Conservation (phyloP, 306 rosid genomes). For the Prinsepia uniflora region DNA sequence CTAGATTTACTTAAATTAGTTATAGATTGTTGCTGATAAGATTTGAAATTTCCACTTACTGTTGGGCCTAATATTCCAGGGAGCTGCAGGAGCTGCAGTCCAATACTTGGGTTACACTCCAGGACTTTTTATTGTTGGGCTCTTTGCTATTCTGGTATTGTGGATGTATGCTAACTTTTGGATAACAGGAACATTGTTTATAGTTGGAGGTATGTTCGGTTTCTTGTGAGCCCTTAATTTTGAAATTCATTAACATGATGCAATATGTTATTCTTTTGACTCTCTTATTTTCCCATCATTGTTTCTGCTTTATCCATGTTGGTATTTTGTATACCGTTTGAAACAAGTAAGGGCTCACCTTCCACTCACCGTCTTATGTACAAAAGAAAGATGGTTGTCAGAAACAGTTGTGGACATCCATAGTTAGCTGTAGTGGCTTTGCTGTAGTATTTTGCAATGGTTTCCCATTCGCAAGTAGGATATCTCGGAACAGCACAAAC, state of each 20-base stretch:
- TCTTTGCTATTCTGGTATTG: conserved; percentile 79
- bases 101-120: conserved; percentile 94
- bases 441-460: neutral
- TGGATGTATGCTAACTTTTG: conserved; percentile 99
- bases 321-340: neutral
- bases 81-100: conserved; percentile 77
- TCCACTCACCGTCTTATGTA: neutral
- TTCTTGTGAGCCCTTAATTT: conserved; percentile 16
- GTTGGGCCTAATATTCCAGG: conserved; percentile 55
- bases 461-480: neutral
- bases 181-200: conserved; percentile 84
- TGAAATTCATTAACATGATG: conserved; percentile 1
- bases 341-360: neutral
- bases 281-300: conserved; percentile 1
- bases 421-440: neutral
- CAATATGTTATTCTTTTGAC: neutral
- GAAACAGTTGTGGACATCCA: neutral
- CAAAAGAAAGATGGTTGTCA: neutral
- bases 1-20: conserved; percentile 9
- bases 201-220: conserved; percentile 74
- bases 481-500: neutral
- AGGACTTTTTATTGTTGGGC: conserved; percentile 89
- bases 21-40: conserved; percentile 9
- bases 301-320: neutral
- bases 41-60: conserved; percentile 26